Conservation (phyloP, 2,329 filamentous ascomycete genomes). For the Aspergillus fijiensis region DNA sequence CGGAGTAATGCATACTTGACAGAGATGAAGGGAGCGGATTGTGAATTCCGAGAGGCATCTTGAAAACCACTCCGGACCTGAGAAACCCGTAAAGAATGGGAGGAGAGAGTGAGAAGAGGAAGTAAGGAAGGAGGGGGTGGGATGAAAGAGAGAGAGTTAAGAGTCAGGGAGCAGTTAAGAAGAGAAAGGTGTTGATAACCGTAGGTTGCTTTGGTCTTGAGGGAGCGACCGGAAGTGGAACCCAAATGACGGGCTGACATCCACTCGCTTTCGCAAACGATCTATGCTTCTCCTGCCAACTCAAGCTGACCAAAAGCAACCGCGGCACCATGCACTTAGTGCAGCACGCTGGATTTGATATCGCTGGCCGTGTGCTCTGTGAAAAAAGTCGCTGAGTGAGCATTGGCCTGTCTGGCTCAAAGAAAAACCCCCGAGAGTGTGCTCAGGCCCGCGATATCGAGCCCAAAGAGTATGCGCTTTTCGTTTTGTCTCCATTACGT, state of each 20-base stretch:
- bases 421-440: neutral
- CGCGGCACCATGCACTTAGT: neutral
- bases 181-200: constrained; percentile 18
- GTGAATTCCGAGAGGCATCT: constrained; percentile 47
- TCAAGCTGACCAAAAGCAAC: neutral
- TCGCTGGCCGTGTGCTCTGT: too few species aligned
- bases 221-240: constrained; percentile 26
- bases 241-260: constrained; percentile 24
- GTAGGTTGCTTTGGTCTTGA: constrained; percentile 18
- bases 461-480: neutral
- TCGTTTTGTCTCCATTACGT: neutral
- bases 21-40: constrained; percentile 51
- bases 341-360: too few species aligned
- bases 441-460: neutral
- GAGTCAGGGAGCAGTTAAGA: constrained; percentile 1
- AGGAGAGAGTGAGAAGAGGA: neutral
- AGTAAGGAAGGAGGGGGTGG: neutral
- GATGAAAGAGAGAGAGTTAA: constrained; percentile 1
- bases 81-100: constrained; percentile 7
- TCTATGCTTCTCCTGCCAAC: neutral
- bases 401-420: too few species aligned
- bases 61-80: constrained; percentile 19
- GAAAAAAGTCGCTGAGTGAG: neutral
- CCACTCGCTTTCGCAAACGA: constrained; percentile 9
- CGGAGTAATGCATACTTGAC: constrained; percentile 41